phyloP scores from a whole-genome alignment of 2,329 filamentous ascomycete species.

The Rugonectria rugulosa region DNA sequence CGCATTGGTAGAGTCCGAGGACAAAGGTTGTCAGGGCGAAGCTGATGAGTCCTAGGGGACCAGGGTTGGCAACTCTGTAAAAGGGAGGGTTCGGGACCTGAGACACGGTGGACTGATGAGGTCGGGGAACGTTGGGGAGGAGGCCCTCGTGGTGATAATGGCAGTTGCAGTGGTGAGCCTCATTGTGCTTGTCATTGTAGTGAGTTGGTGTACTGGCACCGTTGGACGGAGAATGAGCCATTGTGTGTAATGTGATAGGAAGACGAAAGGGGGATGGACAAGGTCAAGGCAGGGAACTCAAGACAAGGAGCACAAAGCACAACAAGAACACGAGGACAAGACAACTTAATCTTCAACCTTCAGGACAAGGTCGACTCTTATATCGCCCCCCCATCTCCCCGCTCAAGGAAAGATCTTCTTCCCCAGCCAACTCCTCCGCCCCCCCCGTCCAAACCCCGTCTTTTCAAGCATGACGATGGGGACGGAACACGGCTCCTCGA shows the following conservation, averaged over 20 bases:
- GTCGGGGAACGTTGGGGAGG: constrained; percentile 22
- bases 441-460: background rate
- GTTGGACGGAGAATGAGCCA: constrained; percentile 32
- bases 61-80: constrained; percentile 64
- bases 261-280: too few relatives aligned
- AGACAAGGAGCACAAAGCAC: too few relatives aligned
- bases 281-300: too few relatives aligned
- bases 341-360: background rate
- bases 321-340: background rate
- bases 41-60: constrained; percentile 66
- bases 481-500: background rate
- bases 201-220: constrained; percentile 37
- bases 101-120: constrained; percentile 46
- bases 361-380: background rate
- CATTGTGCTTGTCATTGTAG: constrained; percentile 33
- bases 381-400: constrained; percentile 3
- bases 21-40: constrained; percentile 73
- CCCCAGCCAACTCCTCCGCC: background rate
- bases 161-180: constrained; percentile 24
- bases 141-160: constrained; percentile 25
- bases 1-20: constrained; percentile 57
- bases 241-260: too few relatives aligned
- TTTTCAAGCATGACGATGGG: background rate
- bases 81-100: constrained; percentile 45
- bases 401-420: background rate